Base-by-base conservation (phyloP, 371 early-diverging fungal species). In the Blakeslea trispora region DNA sequence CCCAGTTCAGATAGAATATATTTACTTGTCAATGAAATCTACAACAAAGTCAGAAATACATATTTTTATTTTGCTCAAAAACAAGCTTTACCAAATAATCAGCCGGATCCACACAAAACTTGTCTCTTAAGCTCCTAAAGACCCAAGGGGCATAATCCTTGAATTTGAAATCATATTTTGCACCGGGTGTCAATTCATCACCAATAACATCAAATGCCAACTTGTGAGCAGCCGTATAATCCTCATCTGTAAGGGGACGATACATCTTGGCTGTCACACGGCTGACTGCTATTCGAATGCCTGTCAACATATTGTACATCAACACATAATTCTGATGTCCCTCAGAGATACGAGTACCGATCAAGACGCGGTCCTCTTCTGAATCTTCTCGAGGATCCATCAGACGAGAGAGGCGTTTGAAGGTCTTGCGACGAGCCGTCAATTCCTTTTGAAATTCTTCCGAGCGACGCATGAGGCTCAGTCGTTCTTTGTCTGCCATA, bases 241-340 rank as follows among this genome's bases (percentile, higher is more conserved):
- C 98, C 41, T 82, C 88, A 23, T 79, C 77, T 0, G 74, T 71
- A 39, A 96, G 72, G 0, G 76, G 74, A 18, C 90, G 81, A 31
- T 75, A 64, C 19, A 85, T 86, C 66, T 94, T 93, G 23, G 95
- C 93, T 53, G 86, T 84, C 58, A 93, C 92, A 31, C 96, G 84
- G n/a, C 77, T 76, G 82, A 82, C 91, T n/a, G 89, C 87, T 34
- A 88, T 86, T n/a, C 91, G 82, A 55, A 93, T 92, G 13, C 93
- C 98, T 5, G 96, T 96, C 49, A 98, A 76, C 98, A 98, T 97
- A 65, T 98, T 91, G 77, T 96, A 96, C 98, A 97, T 97, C 41
- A 96, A 83, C 45, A 92, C 85, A 58, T 88, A 88, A 65, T 86
- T 88, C 39, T 74, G 79, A 68, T 88, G 88, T 4, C 81, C 86